A percentile compares a stretch with the other conserved stretches of the same genome.
These are phyloP conservation scores for Neofusicoccum parvum DNA, from an alignment of 2,329 filamentous ascomycete genomes.

Conservation along the genomic window DNA sequence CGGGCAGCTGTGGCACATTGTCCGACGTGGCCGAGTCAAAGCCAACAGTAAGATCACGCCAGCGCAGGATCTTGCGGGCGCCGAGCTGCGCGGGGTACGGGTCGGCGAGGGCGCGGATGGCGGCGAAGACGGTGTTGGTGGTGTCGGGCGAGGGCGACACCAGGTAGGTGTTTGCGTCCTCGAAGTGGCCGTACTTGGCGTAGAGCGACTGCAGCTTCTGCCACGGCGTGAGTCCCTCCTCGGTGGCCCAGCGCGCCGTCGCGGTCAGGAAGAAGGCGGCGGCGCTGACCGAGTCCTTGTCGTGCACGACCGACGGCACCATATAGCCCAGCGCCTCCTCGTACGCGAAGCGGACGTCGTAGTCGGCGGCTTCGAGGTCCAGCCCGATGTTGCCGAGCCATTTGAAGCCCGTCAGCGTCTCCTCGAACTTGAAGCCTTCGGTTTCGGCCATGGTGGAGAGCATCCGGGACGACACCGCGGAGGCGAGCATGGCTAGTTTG, in stretches of 20 bases:
- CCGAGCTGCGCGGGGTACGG: conserved; percentile 53
- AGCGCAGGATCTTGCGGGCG: conserved; percentile 55
- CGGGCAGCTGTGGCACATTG: conserved; percentile 57
- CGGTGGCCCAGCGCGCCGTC: conserved; percentile 52
- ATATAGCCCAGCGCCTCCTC: conserved; percentile 70
- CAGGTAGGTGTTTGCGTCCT: conserved; percentile 66
- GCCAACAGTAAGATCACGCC: conserved; percentile 64
- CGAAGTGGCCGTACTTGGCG: conserved; percentile 60
- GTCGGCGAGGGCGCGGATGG: conserved; percentile 50
- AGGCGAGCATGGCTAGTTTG: conserved; percentile 60
- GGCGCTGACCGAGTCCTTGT: conserved; percentile 66
- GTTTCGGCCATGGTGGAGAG: conserved; percentile 57
- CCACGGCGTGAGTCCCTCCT: conserved; percentile 58
- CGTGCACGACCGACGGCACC: conserved; percentile 63
- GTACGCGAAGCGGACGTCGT: conserved; percentile 60
- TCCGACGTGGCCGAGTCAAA: conserved; percentile 59
- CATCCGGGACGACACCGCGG: conserved; percentile 67
- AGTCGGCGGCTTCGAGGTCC: conserved; percentile 52
- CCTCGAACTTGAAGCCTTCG: conserved; percentile 59
- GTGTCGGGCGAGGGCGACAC: conserved; percentile 57
- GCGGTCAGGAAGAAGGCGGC: conserved; percentile 62
- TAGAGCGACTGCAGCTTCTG: conserved; percentile 61
- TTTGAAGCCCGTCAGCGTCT: conserved; percentile 69
- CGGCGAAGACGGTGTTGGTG: conserved; percentile 57
- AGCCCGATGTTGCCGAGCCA: conserved; percentile 66